phyloP scores from a whole-genome alignment of 305 asterid genomes.

The Striga hermonthica region DNA sequence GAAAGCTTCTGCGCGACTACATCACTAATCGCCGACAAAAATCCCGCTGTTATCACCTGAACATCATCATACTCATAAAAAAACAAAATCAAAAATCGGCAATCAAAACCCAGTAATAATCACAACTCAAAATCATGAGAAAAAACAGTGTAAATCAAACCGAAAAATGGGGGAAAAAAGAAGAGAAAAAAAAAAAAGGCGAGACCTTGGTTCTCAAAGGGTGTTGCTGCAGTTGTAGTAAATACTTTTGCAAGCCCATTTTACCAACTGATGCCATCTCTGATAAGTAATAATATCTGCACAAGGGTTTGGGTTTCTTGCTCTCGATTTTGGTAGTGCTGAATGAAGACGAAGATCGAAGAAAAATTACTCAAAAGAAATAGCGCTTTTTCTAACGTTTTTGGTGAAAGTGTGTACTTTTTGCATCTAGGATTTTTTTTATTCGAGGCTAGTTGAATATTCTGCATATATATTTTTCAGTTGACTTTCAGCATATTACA shows the following conservation, averaged over 20 bases:
- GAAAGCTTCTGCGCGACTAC: slow-evolving; percentile 55
- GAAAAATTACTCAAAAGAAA: too few species aligned
- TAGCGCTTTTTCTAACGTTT: too few species aligned
- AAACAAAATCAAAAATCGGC: background rate
- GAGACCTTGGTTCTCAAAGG: slow-evolving; percentile 79
- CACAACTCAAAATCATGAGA: too few species aligned
- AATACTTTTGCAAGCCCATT: slow-evolving; percentile 61
- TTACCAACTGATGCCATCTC: slow-evolving; percentile 66
- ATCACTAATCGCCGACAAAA: slow-evolving; percentile 51
- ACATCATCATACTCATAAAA: background rate
- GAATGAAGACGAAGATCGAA: too few species aligned
- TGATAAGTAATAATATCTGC: background rate
- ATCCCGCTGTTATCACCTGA: slow-evolving; percentile 54
- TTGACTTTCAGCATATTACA: too few species aligned
- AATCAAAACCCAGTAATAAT: background rate
- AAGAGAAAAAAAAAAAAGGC: background rate
- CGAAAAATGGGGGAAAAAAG: background rate
- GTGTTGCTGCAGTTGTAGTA: slow-evolving; percentile 63
- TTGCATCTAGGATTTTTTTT: too few species aligned
- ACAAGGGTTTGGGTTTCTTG: too few species aligned
- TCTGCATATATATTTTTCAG: too few species aligned
- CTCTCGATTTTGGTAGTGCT: too few species aligned
- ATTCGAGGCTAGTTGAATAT: too few species aligned
- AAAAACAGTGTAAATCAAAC: too few species aligned
- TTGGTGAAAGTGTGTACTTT: too few species aligned